These are phyloP conservation scores for Leptosphaerulina australis DNA, from an alignment of 2,329 filamentous ascomycete genomes.

Conservation along the genomic window DNA sequence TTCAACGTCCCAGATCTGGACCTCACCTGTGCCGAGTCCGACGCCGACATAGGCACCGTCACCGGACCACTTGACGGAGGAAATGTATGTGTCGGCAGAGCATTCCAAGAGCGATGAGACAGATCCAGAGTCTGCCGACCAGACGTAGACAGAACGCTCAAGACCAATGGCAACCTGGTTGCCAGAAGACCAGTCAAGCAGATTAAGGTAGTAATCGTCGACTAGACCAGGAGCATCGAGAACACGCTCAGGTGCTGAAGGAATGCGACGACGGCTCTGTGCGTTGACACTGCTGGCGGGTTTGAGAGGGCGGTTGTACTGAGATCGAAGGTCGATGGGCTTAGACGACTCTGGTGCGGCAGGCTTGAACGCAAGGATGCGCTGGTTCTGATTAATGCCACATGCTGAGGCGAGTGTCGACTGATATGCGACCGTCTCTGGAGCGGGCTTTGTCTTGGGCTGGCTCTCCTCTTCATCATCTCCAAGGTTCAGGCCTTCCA, in stretches of 20 bases:
- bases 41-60: slow-evolving; percentile 97
- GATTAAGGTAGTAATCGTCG: slow-evolving; percentile 98
- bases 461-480: slow-evolving; percentile 67
- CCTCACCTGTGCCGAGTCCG: slow-evolving; percentile 91
- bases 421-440: slow-evolving; percentile 88
- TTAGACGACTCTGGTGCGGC: slow-evolving; percentile 97
- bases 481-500: slow-evolving; percentile 80
- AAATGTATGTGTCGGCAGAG: slow-evolving; percentile 88
- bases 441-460: slow-evolving; percentile 77
- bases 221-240: slow-evolving; percentile 94
- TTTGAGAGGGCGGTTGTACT: slow-evolving; percentile 97
- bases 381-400: slow-evolving; percentile 89
- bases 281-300: slow-evolving; percentile 73
- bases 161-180: slow-evolving; percentile 98
- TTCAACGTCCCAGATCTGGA: slow-evolving; percentile 99
- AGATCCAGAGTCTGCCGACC: slow-evolving; percentile 92
- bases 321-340: slow-evolving; percentile 94
- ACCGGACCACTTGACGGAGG: slow-evolving; percentile 98
- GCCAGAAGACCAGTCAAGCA: slow-evolving; percentile 95
- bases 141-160: slow-evolving; percentile 96
- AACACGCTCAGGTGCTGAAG: slow-evolving; percentile 93
- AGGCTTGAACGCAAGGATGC: slow-evolving; percentile 98
- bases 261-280: slow-evolving; percentile 88
- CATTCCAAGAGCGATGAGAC: slow-evolving; percentile 91
- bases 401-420: slow-evolving; percentile 89